phyloP scores from a whole-genome alignment of 257 asterid species.

The Solanum dulcamara region DNA sequence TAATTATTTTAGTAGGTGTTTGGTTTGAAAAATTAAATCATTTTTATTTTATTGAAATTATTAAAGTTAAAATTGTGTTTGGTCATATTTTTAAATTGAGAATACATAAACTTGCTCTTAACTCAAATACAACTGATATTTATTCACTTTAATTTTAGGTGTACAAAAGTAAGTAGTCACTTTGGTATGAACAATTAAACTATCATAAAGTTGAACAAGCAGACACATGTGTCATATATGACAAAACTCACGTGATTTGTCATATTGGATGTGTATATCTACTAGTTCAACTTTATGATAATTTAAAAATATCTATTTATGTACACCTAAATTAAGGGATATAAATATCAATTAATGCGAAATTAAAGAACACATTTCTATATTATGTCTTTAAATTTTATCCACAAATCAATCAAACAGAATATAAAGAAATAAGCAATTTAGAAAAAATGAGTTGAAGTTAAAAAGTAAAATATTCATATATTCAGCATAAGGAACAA shows the following conservation, averaged over 20 bases:
- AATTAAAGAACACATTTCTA: no score
- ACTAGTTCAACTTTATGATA: no score
- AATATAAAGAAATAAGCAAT: no score
- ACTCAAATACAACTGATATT: rapidly evolving
- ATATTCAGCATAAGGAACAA: neutral
- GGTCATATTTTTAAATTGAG: neutral
- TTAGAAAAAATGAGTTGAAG: neutral
- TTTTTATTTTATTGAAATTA: neutral
- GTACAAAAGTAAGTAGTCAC: neutral
- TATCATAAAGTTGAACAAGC: neutral
- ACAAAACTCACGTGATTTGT: no score
- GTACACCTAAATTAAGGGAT: no score
- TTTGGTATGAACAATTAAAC: no score
- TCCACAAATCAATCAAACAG: neutral
- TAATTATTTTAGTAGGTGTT: neutral
- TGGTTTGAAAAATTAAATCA: neutral
- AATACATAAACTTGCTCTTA: no score
- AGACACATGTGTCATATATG: no score
- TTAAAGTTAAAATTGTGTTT: neutral
- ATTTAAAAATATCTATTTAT: no score
- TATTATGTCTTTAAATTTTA: neutral
- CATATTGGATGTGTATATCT: no score
- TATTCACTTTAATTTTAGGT: no score
- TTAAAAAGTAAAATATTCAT: neutral
- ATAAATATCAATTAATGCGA: no score